phyloP scores from a whole-genome alignment of 2,329 filamentous ascomycete genomes.

The Aspergillus cejpii region DNA sequence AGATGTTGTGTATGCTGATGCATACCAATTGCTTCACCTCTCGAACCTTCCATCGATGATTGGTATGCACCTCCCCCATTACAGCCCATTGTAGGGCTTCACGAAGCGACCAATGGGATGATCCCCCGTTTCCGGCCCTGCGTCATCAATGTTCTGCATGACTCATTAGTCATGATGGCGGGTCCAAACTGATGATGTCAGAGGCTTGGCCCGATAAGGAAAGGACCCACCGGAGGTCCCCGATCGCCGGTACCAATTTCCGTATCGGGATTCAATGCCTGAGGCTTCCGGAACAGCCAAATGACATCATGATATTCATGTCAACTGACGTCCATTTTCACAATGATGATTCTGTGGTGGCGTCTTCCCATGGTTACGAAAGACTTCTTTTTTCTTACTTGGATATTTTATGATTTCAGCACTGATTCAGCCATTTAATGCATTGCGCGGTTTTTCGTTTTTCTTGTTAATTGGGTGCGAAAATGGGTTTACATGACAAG shows the following conservation, averaged over 20 bases:
- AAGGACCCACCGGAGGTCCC: slow-evolving; percentile 13
- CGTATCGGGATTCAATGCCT: slow-evolving; percentile 5
- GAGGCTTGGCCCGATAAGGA: slow-evolving; percentile 9
- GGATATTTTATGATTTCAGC: slow-evolving; percentile 11
- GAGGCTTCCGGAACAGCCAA: slow-evolving; percentile 7
- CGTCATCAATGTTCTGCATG: slow-evolving; percentile 4
- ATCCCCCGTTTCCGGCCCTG: slow-evolving; percentile 1
- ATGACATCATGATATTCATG: slow-evolving; percentile 18
- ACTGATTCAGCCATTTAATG: slow-evolving; percentile 5
- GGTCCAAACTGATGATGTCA: slow-evolving; percentile 21
- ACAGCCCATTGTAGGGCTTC: slow-evolving; percentile 1
- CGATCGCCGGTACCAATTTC: slow-evolving; percentile 17
- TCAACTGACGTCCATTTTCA: slow-evolving; percentile 8
- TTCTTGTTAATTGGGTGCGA: slow-evolving; percentile 2
- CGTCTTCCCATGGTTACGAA: neutral
- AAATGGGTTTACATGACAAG: slow-evolving; percentile 13
- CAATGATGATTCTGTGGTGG: neutral
- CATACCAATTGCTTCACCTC: neutral
- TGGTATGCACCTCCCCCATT: neutral
- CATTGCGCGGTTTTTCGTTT: slow-evolving; percentile 10
- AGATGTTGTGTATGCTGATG: slow-evolving; percentile 3
- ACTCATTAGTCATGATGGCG: slow-evolving; percentile 15
- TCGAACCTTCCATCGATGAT: slow-evolving; percentile 1
- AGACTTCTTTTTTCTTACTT: neutral
- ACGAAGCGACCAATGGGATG: slow-evolving; percentile 7